phyloP scores from a whole-genome alignment of 2,329 filamentous ascomycete genomes.

The Colletotrichum lupini region DNA sequence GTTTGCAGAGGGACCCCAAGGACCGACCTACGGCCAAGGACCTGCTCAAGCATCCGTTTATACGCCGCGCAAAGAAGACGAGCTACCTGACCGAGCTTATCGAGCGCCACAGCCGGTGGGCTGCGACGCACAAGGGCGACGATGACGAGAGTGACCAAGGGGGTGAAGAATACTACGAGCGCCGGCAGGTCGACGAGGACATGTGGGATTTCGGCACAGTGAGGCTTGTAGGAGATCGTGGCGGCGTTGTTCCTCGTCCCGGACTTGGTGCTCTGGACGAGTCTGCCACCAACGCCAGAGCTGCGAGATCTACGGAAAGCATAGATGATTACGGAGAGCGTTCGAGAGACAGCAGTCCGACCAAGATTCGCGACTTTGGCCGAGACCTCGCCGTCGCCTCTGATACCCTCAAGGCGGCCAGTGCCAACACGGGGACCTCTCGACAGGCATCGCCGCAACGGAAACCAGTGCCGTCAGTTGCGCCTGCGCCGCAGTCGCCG shows the following conservation, averaged over 20 bases:
- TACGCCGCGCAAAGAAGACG: conserved; percentile 91
- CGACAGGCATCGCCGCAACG: conserved; percentile 71
- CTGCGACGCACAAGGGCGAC: conserved; percentile 79
- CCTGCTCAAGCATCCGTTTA: conserved; percentile 88
- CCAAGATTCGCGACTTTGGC: conserved; percentile 60
- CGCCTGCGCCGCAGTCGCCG: conserved; percentile 59
- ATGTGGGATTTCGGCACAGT: conserved; percentile 99
- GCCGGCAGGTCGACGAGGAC: conserved; percentile 77
- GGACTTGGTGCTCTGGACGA: conserved; percentile 81
- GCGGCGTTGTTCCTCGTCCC: conserved; percentile 64
- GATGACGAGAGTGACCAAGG: conserved; percentile 74
- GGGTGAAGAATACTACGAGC: conserved; percentile 64
- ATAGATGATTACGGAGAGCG: conserved; percentile 64
- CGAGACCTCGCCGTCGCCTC: conserved; percentile 50
- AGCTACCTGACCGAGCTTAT: conserved; percentile 98
- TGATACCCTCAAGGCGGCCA: conserved; percentile 67
- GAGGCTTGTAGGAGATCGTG: conserved; percentile 77
- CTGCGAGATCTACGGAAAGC: conserved; percentile 62
- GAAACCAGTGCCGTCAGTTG: conserved; percentile 58
- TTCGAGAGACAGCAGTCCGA: conserved; percentile 61
- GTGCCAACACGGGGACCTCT: conserved; percentile 57
- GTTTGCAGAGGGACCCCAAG: conserved; percentile 87
- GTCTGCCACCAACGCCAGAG: conserved; percentile 81
- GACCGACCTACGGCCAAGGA: conserved; percentile 90
- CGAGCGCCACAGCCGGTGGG: conserved; percentile 89